These are phyloP conservation scores for Cercophora sp. DNA, from an alignment of 495 filamentous ascomycete genomes.

Conservation along the genomic window DNA sequence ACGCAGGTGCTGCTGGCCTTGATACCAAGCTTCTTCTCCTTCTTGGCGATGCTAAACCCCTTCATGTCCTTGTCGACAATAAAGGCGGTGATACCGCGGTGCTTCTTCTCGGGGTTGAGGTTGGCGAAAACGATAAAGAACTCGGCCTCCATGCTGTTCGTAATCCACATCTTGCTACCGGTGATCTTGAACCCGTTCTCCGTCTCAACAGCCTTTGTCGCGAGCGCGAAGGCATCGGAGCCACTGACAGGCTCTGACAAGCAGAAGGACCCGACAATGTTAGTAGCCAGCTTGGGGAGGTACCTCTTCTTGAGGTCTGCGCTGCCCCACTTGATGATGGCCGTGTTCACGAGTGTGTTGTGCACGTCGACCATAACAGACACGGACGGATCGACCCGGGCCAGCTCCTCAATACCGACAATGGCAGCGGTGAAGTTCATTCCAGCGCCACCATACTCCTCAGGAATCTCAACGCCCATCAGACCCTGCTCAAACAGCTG, in stretches of 20 bases:
- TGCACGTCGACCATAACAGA: slow-evolving; percentile 93
- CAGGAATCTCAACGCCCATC: slow-evolving; percentile 96
- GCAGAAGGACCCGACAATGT: slow-evolving; percentile 93
- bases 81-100: slow-evolving; percentile 96
- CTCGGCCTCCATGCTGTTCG: slow-evolving; percentile 86
- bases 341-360: slow-evolving; percentile 96
- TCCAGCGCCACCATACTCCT: slow-evolving; percentile 91
- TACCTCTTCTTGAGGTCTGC: slow-evolving; percentile 72
- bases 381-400: slow-evolving; percentile 89
- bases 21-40: slow-evolving; percentile 99
- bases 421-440: slow-evolving; percentile 99
- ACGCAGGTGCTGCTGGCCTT: slow-evolving; percentile 92
- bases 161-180: slow-evolving; percentile 99
- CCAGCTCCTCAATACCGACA: slow-evolving; percentile 94
- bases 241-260: slow-evolving; percentile 91
- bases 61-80: slow-evolving; percentile 85
- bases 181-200: slow-evolving; percentile 77
- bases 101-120: slow-evolving; percentile 78
- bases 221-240: slow-evolving; percentile 92
- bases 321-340: slow-evolving; percentile 80
- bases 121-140: slow-evolving; percentile 99
- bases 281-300: slow-evolving; percentile 81
- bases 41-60: slow-evolving; percentile 95
- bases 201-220: slow-evolving; percentile 77
- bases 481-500: slow-evolving; percentile 95